Evolutionary conservation across 805 yeast species (phyloP).

Genomic region (Metschnikowia dekortorum): DNA sequence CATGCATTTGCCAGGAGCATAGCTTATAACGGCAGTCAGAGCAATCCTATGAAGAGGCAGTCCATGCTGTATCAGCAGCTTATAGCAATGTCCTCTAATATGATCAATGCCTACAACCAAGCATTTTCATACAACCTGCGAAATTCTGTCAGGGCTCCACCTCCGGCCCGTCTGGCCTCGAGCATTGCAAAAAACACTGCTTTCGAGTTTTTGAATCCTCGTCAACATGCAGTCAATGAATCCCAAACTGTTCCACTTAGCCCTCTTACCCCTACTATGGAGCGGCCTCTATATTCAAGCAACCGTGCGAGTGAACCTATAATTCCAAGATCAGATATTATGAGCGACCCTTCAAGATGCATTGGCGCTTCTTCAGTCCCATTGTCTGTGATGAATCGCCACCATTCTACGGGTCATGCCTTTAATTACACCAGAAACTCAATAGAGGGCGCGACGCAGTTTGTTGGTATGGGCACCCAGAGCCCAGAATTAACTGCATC

Average conservation of each 20-base stretch:
- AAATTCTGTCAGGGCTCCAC: neutral
- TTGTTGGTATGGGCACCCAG: neutral
- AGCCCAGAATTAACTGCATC: neutral
- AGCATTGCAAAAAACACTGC: conserved; percentile 19
- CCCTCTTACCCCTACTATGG: neutral
- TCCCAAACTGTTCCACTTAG: neutral
- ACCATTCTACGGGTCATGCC: neutral
- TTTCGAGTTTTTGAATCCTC: conserved; percentile 6
- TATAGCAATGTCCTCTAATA: conserved; percentile 2
- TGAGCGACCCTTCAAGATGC: neutral
- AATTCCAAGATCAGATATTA: neutral
- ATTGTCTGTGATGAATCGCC: neutral
- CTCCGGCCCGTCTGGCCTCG: conserved; percentile 7
- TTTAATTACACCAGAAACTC: neutral
- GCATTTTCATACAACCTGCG: conserved; percentile 5
- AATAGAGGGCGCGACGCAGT: neutral
- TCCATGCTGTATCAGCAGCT: conserved; percentile 3
- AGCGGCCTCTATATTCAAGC: neutral
- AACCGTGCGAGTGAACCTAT: neutral
- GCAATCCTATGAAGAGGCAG: neutral
- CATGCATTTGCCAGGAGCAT: neutral
- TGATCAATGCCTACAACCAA: conserved; percentile 8
- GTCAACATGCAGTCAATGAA: neutral
- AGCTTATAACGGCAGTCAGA: neutral
- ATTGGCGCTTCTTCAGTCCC: neutral